phyloP scores from a whole-genome alignment of 2,329 filamentous ascomycete genomes.

The Botrytis porri region DNA sequence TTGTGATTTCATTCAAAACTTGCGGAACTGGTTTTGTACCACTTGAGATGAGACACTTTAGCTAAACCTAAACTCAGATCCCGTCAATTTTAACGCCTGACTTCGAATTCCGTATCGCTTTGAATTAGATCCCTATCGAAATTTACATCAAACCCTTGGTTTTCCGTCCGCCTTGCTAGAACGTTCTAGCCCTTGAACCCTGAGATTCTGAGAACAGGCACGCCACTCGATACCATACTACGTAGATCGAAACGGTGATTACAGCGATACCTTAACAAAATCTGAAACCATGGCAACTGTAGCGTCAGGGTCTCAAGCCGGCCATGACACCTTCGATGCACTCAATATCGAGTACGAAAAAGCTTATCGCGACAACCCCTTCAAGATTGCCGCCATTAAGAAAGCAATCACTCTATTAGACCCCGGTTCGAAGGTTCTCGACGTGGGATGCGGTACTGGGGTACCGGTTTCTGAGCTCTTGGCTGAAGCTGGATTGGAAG shows the following conservation, averaged over 20 bases:
- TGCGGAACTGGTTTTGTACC: not conserved
- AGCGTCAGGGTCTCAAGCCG: conserved; percentile 26
- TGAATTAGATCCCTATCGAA: not conserved
- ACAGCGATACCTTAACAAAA: not conserved
- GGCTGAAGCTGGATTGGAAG: conserved; percentile 27
- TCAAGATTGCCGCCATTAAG: conserved; percentile 2
- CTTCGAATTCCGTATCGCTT: not conserved
- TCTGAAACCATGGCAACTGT: conserved; percentile 17
- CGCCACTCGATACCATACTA: not conserved
- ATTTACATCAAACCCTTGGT: not conserved
- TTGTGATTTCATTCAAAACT: not conserved
- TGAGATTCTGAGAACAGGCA: not conserved
- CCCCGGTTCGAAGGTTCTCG: conserved; percentile 27
- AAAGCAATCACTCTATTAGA: conserved; percentile 5
- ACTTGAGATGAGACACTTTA: not conserved
- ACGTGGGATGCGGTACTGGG: conserved; percentile 40
- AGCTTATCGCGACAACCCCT: conserved; percentile 13
- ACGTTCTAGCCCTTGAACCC: not conserved
- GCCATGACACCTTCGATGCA: conserved; percentile 25
- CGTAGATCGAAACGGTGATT: too few relatives aligned
- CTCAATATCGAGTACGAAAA: conserved; percentile 21
- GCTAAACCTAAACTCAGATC: not conserved
- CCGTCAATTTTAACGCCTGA: not conserved
- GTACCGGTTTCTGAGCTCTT: conserved; percentile 35
- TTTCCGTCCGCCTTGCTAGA: not conserved